Evolutionary conservation across 208 protist species (phyloP).

Genomic region (Novymonas esmeraldas): DNA sequence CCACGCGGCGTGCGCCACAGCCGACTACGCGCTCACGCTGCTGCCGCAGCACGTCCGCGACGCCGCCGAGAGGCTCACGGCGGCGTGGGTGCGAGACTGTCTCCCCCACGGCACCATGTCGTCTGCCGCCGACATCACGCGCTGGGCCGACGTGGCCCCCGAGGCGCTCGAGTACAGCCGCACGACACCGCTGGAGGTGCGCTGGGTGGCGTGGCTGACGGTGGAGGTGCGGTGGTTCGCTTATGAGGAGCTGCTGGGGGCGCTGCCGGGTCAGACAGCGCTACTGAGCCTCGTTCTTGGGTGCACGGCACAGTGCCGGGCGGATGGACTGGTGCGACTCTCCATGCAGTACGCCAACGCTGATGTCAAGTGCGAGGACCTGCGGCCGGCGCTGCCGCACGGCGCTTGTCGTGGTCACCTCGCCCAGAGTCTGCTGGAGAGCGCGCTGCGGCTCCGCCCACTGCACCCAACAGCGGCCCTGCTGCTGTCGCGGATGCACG

Average conservation of each 20-base stretch:
- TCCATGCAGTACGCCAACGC: slow-evolving; percentile 28
- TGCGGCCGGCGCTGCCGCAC: slow-evolving; percentile 15
- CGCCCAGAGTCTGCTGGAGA: slow-evolving; percentile 33
- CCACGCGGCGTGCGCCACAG: slow-evolving; percentile 16
- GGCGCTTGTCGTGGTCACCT: slow-evolving; percentile 13
- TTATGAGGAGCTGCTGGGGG: slow-evolving; percentile 23
- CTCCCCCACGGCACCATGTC: slow-evolving; percentile 5
- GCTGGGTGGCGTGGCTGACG: slow-evolving; percentile 31
- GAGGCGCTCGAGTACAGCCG: slow-evolving; percentile 14
- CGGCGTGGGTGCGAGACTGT: slow-evolving; percentile 30
- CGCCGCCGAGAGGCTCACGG: slow-evolving; percentile 9
- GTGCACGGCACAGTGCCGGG: slow-evolving; percentile 6
- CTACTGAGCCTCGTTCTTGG: slow-evolving; percentile 15
- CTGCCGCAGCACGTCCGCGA: slow-evolving; percentile 11
- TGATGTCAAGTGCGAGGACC: slow-evolving; percentile 18
- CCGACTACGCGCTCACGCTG: slow-evolving; percentile 27
- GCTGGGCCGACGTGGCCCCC: slow-evolving; percentile 1
- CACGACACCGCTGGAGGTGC: slow-evolving; percentile 17
- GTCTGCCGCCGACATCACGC: slow-evolving; percentile 5
- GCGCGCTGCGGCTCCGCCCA: slow-evolving; percentile 25
- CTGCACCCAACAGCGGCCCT: slow-evolving; percentile 24
- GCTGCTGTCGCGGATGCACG: slow-evolving; percentile 32
- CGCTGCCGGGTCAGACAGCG: slow-evolving; percentile 4
- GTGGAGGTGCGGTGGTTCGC: slow-evolving; percentile 26
- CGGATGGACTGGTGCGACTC: slow-evolving; percentile 27